Evolutionary conservation across 371 early-diverging fungal genomes (phyloP).

Genomic region (Mucor indicus): DNA sequence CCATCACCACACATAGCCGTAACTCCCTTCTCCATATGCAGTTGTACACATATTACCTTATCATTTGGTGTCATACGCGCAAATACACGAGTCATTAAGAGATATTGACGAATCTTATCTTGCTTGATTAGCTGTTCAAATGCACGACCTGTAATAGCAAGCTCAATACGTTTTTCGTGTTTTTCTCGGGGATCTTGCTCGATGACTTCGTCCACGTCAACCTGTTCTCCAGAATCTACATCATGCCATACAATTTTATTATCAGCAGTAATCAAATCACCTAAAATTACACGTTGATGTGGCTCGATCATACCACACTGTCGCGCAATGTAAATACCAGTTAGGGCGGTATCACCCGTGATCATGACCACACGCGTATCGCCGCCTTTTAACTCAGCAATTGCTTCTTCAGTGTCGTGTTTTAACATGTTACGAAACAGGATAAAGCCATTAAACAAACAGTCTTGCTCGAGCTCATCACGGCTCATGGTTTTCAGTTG

Average conservation of each 20-base stretch:
- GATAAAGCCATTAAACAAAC: constrained; percentile 66
- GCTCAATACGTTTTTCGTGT: constrained; percentile 38
- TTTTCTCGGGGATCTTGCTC: constrained; percentile 4
- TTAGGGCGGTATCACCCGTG: constrained; percentile 88
- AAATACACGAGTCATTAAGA: constrained; percentile 59
- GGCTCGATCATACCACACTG: constrained; percentile 68
- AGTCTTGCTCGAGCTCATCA: constrained; percentile 61
- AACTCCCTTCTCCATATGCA: constrained; percentile 67
- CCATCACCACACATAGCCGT: constrained; percentile 94
- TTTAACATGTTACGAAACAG: constrained; percentile 88
- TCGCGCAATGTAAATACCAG: constrained; percentile 81
- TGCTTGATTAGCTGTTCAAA: constrained; percentile 46
- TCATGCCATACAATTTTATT: constrained; percentile 42
- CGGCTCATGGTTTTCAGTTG: constrained; percentile 42
- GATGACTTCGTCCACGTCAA: constrained; percentile 27
- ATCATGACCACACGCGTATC: constrained; percentile 80
- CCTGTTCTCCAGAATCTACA: constrained; percentile 31
- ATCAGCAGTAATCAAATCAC: constrained; percentile 31
- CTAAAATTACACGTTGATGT: constrained; percentile 33
- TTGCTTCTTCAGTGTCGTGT: constrained; percentile 63
- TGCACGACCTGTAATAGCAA: constrained; percentile 68
- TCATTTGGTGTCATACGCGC: constrained; percentile 73
- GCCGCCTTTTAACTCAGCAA: constrained; percentile 69
- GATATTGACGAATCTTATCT: constrained; percentile 38
- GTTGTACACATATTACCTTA: constrained; percentile 64